These are phyloP conservation scores for Phytomonas francai DNA, from an alignment of 208 protist genomes.

Conservation along the genomic window DNA sequence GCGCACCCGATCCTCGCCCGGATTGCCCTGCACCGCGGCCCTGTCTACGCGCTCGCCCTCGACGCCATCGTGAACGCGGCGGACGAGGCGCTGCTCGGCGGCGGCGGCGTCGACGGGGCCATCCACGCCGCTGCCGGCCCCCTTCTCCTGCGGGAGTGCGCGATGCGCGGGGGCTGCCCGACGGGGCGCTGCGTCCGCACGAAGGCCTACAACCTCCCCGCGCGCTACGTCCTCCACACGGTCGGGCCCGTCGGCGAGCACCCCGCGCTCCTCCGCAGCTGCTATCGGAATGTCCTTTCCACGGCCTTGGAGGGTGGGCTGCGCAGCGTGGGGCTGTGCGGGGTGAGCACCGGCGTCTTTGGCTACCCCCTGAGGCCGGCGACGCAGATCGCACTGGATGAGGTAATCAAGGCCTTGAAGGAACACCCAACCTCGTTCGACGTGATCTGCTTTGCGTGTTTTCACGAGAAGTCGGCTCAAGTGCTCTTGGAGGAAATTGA, in stretches of 20 bases:
- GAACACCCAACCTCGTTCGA: conserved; percentile 23
- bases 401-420: conserved; percentile 28
- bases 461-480: conserved; percentile 21
- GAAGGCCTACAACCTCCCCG: conserved; percentile 62
- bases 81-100: conserved; percentile 46
- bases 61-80: conserved; percentile 86
- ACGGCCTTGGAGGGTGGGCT: conserved; percentile 32
- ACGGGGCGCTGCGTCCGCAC: conserved; percentile 57
- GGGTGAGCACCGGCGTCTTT: conserved; percentile 83
- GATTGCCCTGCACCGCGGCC: conserved; percentile 30
- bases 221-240: conserved; percentile 66
- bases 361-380: conserved; percentile 67
- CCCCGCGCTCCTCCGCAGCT: conserved; percentile 32
- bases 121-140: conserved; percentile 69
- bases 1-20: conserved; percentile 18
- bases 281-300: conserved; percentile 51
- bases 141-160: conserved; percentile 49
- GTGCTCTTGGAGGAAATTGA: background rate
- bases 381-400: conserved; percentile 46
- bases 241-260: conserved; percentile 73
- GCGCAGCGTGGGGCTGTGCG: conserved; percentile 62
- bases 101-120: conserved; percentile 76
- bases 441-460: conserved; percentile 53
- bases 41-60: conserved; percentile 35
- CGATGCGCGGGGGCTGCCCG: conserved; percentile 28